A percentile compares a stretch with the other conserved stretches of the same genome.
Evolutionary conservation across 75 land plant genomes (phyloP).

Genomic region (Selaginella tamariscina): DNA sequence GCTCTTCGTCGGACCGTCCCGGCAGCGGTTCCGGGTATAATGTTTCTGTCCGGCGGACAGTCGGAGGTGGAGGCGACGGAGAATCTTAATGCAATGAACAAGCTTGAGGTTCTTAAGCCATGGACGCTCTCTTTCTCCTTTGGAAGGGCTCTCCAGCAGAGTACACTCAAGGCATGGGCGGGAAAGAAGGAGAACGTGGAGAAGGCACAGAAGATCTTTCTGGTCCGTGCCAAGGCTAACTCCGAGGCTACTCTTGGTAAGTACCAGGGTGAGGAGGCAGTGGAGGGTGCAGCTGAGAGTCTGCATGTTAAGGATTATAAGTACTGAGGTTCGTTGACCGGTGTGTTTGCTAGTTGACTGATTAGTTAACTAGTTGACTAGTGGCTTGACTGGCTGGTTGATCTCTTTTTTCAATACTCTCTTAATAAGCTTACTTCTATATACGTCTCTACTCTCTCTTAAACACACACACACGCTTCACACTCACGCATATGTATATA

Average conservation of each 20-base stretch:
- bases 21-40: slow-evolving; percentile 58
- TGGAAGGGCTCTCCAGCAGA: slow-evolving; percentile 60
- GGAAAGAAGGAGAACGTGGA: slow-evolving; percentile 62
- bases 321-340: no score
- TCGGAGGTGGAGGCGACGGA: slow-evolving; percentile 74
- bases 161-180: slow-evolving; percentile 60
- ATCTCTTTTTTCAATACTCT: no score
- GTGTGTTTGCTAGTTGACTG: no score
- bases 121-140: slow-evolving; percentile 53
- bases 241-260: slow-evolving; percentile 68
- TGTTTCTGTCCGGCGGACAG: slow-evolving; percentile 59
- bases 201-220: slow-evolving; percentile 48
- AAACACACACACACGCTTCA: no score
- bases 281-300: slow-evolving; percentile 52
- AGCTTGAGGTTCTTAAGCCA: slow-evolving; percentile 56
- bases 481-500: no score
- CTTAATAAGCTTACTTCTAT: no score
- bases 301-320: slow-evolving; percentile 60
- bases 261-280: slow-evolving; percentile 34
- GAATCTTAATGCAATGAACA: slow-evolving; percentile 73
- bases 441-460: no score
- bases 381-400: no score
- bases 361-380: no score
- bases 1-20: slow-evolving; percentile 67
- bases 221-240: slow-evolving; percentile 56